A percentile compares a stretch with the other conserved stretches of the same genome.
Conservation (phyloP, 1,284 basidiomycete species). For the Coniferiporia weirii region DNA sequence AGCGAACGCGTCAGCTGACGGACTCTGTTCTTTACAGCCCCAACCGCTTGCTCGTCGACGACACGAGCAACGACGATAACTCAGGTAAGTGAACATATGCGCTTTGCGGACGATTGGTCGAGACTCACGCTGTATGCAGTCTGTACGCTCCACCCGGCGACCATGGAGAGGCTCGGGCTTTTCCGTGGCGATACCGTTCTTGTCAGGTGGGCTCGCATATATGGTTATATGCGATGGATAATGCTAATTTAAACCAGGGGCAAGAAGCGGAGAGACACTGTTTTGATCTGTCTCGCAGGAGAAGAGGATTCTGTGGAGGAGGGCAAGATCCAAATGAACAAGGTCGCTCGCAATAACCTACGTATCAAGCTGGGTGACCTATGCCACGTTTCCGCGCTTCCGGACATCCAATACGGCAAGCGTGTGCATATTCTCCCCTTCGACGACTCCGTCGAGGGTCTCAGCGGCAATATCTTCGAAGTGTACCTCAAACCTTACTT, state of each 20-base stretch:
- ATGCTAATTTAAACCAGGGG: constrained; percentile 47
- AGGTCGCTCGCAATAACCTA: constrained; percentile 97
- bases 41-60: constrained; percentile 92
- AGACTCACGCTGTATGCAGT: constrained; percentile 39
- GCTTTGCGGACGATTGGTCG: neutral
- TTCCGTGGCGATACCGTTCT: constrained; percentile 96
- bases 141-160: constrained; percentile 90
- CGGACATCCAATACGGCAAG: constrained; percentile 99
- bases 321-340: constrained; percentile 98
- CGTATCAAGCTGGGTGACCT: constrained; percentile 97
- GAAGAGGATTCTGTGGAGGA: constrained; percentile 86
- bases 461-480: constrained; percentile 98
- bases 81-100: constrained; percentile 51
- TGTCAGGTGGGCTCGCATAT: constrained; percentile 53
- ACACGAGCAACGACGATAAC: constrained; percentile 88
- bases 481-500: constrained; percentile 99
- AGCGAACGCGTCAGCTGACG: constrained; percentile 19
- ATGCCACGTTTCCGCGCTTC: constrained; percentile 91
- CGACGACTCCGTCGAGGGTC: constrained; percentile 95
- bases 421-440: constrained; percentile 96
- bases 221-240: neutral
- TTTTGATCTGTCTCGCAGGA: constrained; percentile 91
- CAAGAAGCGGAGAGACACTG: constrained; percentile 94
- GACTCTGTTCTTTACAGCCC: constrained; percentile 49
- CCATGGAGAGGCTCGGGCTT: constrained; percentile 92